Percentiles rank a stretch among this genome's conserved stretches.
These are phyloP conservation scores for Boletus rex-veris DNA, from an alignment of 768 basidiomycete genomes.

Conservation along the genomic window DNA sequence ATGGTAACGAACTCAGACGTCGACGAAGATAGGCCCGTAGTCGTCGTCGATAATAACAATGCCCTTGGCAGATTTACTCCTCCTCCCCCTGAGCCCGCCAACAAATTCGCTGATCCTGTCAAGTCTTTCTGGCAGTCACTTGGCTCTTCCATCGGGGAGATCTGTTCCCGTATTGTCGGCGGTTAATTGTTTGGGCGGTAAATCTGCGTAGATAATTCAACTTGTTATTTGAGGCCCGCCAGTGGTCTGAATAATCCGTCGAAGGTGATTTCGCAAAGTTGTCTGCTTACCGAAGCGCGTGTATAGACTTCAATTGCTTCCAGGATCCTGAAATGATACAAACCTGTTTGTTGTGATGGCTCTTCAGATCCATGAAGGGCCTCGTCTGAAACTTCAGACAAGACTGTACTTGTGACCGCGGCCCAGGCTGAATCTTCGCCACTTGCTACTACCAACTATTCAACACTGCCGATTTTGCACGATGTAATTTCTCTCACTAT, in stretches of 20 bases:
- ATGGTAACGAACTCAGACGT: not conserved
- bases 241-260: no score
- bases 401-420: not conserved
- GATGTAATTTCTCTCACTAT: constrained; percentile 39
- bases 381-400: not conserved
- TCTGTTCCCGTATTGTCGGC: constrained; percentile 1
- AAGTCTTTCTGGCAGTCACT: constrained; percentile 1
- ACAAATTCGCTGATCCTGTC: not conserved
- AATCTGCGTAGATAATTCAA: not conserved
- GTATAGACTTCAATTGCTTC: no score
- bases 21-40: not conserved
- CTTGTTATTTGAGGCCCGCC: no score
- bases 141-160: not conserved
- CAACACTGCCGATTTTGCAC: constrained; percentile 35
- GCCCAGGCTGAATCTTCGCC: no score
- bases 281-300: no score
- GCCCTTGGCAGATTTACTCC: no score
- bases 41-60: no score
- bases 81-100: not conserved
- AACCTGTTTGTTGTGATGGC: no score
- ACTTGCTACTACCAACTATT: constrained; percentile 9
- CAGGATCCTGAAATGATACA: no score
- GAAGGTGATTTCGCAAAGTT: no score
- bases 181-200: not conserved
- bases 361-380: no score